phyloP scores from a whole-genome alignment of 495 filamentous ascomycete genomes.

The Bacidia gigantensis region DNA sequence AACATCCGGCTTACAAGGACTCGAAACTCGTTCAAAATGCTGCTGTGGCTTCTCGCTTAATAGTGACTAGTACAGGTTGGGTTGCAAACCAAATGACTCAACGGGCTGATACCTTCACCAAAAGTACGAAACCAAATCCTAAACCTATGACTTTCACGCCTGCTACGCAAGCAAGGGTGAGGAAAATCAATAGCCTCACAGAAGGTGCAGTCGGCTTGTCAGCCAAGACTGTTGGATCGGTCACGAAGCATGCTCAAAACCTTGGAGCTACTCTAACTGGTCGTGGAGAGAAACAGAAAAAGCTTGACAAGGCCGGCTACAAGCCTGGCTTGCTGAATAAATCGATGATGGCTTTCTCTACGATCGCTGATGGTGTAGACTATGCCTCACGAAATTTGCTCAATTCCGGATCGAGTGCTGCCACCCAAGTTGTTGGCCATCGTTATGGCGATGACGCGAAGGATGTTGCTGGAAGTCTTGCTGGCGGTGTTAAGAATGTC shows the following conservation, averaged over 20 bases:
- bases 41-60: slow-evolving; percentile 77
- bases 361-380: slow-evolving; percentile 84
- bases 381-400: slow-evolving; percentile 66
- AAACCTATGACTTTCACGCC: slow-evolving; percentile 83
- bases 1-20: slow-evolving; percentile 79
- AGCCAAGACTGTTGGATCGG: slow-evolving; percentile 73
- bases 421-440: slow-evolving; percentile 70
- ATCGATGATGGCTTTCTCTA: slow-evolving; percentile 90
- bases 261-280: slow-evolving; percentile 62
- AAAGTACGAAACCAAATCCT: slow-evolving; percentile 56
- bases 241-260: slow-evolving; percentile 72
- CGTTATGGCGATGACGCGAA: slow-evolving; percentile 76
- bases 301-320: slow-evolving; percentile 53
- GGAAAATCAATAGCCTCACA: slow-evolving; percentile 73
- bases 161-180: slow-evolving; percentile 66
- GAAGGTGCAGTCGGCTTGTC: slow-evolving; percentile 62
- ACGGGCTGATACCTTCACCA: slow-evolving; percentile 68
- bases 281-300: slow-evolving; percentile 40
- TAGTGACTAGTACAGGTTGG: slow-evolving; percentile 72
- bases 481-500: slow-evolving; percentile 85
- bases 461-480: slow-evolving; percentile 53
- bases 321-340: slow-evolving; percentile 92
- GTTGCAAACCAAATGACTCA: slow-evolving; percentile 60
- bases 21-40: slow-evolving; percentile 82
- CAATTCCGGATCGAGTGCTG: slow-evolving; percentile 54